Evolutionary conservation across 805 yeast species (phyloP).

Genomic region (Sporopachydermia lactativora): DNA sequence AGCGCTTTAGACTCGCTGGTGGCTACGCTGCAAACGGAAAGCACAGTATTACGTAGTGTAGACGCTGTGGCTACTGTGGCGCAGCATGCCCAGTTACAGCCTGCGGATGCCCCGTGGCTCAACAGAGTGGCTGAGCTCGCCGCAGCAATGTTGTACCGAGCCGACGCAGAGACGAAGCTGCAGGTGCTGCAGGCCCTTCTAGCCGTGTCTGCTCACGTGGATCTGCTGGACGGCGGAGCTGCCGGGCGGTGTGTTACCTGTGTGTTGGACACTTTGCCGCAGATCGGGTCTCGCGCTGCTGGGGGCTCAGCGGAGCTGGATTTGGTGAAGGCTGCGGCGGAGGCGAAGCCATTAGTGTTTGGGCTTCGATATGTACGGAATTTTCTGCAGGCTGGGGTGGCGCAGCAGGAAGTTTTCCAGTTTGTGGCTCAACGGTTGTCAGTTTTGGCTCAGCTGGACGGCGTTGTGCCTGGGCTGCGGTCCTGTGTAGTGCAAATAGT

Average conservation of each 20-base stretch:
- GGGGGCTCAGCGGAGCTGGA: neutral
- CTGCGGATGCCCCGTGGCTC: neutral
- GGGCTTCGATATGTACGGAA: neutral
- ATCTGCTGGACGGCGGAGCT: neutral
- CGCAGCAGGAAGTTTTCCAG: neutral
- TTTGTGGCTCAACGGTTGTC: neutral
- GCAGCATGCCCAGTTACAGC: neutral
- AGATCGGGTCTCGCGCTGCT: neutral
- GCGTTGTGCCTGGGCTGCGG: neutral
- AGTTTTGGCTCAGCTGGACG: neutral
- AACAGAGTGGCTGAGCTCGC: neutral
- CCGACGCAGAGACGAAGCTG: neutral
- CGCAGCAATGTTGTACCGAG: neutral
- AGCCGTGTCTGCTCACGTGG: neutral
- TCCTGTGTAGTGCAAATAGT: neutral
- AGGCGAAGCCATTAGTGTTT: neutral
- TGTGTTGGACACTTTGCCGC: neutral
- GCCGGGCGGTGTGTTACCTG: neutral
- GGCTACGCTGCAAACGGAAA: neutral
- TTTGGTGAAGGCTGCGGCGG: neutral
- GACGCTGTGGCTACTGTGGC: neutral
- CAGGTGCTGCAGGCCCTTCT: neutral
- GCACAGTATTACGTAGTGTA: neutral
- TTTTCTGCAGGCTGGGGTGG: neutral
- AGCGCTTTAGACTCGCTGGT: neutral